Conservation (phyloP, 371 early-diverging fungal genomes). For the Choanephora cucurbitarum region DNA sequence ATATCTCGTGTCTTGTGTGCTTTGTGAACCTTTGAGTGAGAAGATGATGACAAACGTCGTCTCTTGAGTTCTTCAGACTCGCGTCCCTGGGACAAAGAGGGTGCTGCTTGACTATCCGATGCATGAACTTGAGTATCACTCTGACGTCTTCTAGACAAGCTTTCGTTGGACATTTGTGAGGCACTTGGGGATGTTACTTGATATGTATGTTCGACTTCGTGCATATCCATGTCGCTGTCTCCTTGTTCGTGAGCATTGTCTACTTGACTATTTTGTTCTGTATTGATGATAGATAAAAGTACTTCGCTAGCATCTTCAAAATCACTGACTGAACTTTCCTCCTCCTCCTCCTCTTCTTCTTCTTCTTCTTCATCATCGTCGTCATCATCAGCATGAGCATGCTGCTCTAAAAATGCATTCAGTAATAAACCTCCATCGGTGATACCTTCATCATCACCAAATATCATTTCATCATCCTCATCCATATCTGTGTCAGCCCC, state of each 20-base stretch:
- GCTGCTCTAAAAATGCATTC: constrained; percentile 10
- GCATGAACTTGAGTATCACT: constrained; percentile 5
- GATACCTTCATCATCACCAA: constrained; percentile 17
- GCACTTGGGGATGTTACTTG: not conserved
- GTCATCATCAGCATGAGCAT: not conserved
- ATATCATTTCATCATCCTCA: constrained; percentile 16
- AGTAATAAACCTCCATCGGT: constrained; percentile 16
- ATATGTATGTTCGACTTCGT: not conserved
- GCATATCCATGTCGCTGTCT: constrained; percentile 5
- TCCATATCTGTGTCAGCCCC: constrained; percentile 19
- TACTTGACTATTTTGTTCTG: not conserved
- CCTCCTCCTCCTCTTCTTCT: constrained; percentile 17
- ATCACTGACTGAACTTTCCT: constrained; percentile 4
- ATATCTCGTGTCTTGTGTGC: constrained; percentile 32
- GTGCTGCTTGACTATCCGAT: not conserved
- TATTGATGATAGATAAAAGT: not conserved
- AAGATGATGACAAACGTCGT: constrained; percentile 24
- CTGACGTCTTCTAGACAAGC: constrained; percentile 9
- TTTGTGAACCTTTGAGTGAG: constrained; percentile 19
- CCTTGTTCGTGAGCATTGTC: constrained; percentile 1
- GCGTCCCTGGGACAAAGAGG: not conserved
- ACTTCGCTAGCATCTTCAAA: constrained; percentile 14
- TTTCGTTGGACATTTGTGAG: not conserved
- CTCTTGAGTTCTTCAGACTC: constrained; percentile 16
- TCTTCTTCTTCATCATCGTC: constrained; percentile 9